Evolutionary conservation across 352 stramenopile genomes (phyloP).

Genomic region (Pythium monospermum): DNA sequence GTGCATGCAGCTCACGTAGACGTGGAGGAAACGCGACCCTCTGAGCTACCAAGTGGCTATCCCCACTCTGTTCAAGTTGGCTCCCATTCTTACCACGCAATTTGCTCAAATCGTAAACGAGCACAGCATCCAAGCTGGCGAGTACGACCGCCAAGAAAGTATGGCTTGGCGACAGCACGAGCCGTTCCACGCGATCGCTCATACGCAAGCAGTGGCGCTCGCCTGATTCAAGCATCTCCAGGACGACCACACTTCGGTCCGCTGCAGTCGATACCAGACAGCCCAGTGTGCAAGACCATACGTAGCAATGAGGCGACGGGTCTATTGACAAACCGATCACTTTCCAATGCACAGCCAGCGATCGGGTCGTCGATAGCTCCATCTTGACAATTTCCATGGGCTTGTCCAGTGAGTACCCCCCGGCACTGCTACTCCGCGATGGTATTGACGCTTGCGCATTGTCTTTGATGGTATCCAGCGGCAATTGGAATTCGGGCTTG

Average conservation of each 20-base stretch:
- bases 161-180: conserved; percentile 12
- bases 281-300: conserved; percentile 7
- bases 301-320: background rate
- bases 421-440: background rate
- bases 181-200: background rate
- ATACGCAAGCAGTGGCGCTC: conserved; percentile 4
- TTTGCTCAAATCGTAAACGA: conserved; percentile 3
- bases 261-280: conserved; percentile 9
- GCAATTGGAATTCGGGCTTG: background rate
- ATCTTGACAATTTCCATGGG: background rate
- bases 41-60: conserved; percentile 16
- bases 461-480: background rate
- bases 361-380: background rate
- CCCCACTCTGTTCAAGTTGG: background rate
- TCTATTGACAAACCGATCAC: background rate
- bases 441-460: background rate
- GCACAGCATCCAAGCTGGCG: background rate
- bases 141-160: background rate
- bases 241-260: background rate
- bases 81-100: background rate
- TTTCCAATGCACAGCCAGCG: conserved; percentile 7
- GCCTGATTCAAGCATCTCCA: conserved; percentile 15
- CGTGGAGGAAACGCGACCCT: background rate
- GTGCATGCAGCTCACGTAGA: background rate
- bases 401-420: no score